phyloP scores from a whole-genome alignment of 495 filamentous ascomycete genomes.

The Pyrenopolyporus hunteri region DNA sequence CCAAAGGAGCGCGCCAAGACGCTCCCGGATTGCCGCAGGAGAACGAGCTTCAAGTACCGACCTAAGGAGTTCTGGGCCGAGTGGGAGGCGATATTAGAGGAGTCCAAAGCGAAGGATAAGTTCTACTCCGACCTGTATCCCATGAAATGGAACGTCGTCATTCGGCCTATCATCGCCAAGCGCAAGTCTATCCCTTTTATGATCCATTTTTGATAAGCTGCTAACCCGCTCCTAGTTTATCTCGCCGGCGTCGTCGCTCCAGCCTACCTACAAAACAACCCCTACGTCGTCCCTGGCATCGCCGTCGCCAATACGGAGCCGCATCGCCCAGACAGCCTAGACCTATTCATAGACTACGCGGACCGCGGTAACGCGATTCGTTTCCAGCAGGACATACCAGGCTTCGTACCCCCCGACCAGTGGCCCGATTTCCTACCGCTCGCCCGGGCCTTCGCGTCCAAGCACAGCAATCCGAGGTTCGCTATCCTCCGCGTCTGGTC shows the following conservation, averaged over 20 bases:
- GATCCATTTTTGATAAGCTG: not conserved
- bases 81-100: slow-evolving; percentile 37
- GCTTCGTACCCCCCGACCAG: slow-evolving; percentile 37
- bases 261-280: slow-evolving; percentile 35
- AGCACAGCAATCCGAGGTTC: slow-evolving; percentile 44
- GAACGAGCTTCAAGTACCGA: slow-evolving; percentile 43
- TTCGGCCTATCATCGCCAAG: slow-evolving; percentile 52
- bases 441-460: slow-evolving; percentile 41
- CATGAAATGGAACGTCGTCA: slow-evolving; percentile 45
- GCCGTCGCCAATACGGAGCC: slow-evolving; percentile 48
- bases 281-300: slow-evolving; percentile 40
- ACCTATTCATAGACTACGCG: slow-evolving; percentile 53
- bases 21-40: slow-evolving; percentile 42
- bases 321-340: slow-evolving; percentile 42
- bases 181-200: slow-evolving; percentile 19
- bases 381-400: slow-evolving; percentile 18
- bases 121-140: slow-evolving; percentile 39
- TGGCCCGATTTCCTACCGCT: slow-evolving; percentile 41
- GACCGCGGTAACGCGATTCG: slow-evolving; percentile 10
- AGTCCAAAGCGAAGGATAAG: slow-evolving; percentile 14
- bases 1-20: slow-evolving; percentile 44
- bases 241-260: slow-evolving; percentile 49
- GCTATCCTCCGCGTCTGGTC: slow-evolving; percentile 57
- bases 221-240: slow-evolving; percentile 45
- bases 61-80: slow-evolving; percentile 48